phyloP scores from a whole-genome alignment of 768 basidiomycete species.

The Naematelia aurantialba region DNA sequence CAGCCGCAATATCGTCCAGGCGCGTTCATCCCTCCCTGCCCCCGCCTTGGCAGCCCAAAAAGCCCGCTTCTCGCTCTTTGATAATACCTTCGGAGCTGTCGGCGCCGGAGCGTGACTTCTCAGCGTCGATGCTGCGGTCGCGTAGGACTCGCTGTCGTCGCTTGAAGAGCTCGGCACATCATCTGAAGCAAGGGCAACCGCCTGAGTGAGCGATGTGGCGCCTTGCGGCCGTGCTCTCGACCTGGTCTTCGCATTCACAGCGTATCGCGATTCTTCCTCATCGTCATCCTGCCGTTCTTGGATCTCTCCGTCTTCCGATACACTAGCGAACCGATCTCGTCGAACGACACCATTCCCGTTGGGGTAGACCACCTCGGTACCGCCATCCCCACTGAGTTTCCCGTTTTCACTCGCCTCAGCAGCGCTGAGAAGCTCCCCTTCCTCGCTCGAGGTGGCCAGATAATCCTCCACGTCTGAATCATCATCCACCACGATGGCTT shows the following conservation, averaged over 20 bases:
- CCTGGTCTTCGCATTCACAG: constrained; percentile 9
- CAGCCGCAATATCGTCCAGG: constrained; percentile 5
- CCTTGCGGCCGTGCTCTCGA: constrained; percentile 4
- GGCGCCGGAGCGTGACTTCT: background rate
- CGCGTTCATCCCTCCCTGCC: no score
- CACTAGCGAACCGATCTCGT: constrained; percentile 7
- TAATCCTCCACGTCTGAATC: constrained; percentile 11
- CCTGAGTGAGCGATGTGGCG: background rate
- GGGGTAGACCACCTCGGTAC: constrained; percentile 6
- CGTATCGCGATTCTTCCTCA: constrained; percentile 30
- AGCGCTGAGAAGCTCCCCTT: background rate
- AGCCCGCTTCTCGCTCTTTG: constrained; percentile 26
- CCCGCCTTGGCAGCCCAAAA: constrained; percentile 36
- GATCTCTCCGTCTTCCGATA: constrained; percentile 10
- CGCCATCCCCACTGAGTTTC: constrained; percentile 6
- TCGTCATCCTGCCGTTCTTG: constrained; percentile 9
- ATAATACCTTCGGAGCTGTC: background rate
- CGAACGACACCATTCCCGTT: constrained; percentile 1
- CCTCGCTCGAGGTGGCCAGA: background rate
- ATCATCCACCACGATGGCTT: constrained; percentile 33
- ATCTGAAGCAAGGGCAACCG: background rate
- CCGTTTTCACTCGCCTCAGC: background rate
- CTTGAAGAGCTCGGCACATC: background rate
- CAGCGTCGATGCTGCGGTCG: background rate
- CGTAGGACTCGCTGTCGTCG: background rate